Evolutionary conservation across 495 filamentous ascomycete genomes (phyloP), one percentile per base, ranked within the genome.

Genomic region (Hypoxylon trugodes): DNA sequence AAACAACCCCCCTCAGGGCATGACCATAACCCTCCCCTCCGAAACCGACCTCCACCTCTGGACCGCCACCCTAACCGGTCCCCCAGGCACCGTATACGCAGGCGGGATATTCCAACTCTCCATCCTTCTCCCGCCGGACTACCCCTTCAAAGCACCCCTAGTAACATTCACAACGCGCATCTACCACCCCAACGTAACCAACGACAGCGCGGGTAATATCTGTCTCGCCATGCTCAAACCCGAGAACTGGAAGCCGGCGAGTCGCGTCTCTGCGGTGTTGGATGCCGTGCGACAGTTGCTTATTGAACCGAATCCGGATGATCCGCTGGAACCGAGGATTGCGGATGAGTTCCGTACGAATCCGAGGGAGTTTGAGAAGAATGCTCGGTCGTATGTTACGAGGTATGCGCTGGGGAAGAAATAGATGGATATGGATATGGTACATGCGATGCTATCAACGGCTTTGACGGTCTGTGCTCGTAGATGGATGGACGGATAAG

Each of bases 101-200:
- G 90, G 88, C 46, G 96, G 95, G 41, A 81, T 74, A 57, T 98
- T 96, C 86, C 82, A 85, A 33, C 78, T 98, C 15, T 81, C 87
- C 42, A 79, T 97, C 56, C 82, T 74, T 15, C 86, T 98, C 3
- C 95, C 95, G 15, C 78, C 76, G 56, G 90, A 95, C 62, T 98
- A 98, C 80, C 95, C 95, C 7, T 98, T 98, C 87, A 96, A 96
- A 69, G 88, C 95, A 3, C 96, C 96, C 0, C 81, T 80, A 28
- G 83, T 98, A 61, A 88, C 80, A 66, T 98, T 98, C 86, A 82
- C 84, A 47, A 98, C 95, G 33, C 96, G 95, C 72, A 92, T 98
- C 78, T 98, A 96, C 82, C 95, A 98, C 82, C 96, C 96, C 10
- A 98, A 98, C 77, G 87, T 98, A 40, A 93, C 90, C 71, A 97